phyloP scores from a whole-genome alignment of 208 protist species.

The Balamuthia mandrillaris region DNA sequence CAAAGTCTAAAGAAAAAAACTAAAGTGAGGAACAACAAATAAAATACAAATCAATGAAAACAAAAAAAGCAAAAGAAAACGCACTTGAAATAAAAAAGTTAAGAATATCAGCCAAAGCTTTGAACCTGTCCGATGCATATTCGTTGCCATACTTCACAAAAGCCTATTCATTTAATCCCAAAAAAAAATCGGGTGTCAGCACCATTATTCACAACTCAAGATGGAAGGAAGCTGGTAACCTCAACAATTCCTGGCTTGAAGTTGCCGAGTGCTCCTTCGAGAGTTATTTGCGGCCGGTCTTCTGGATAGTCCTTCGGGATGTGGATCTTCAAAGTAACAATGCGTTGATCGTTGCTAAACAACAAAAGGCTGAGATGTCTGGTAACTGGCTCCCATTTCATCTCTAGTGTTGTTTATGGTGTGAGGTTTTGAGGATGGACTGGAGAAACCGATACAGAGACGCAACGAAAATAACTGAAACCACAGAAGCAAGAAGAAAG shows the following conservation, averaged over 20 bases:
- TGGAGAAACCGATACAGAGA: too few relatives aligned
- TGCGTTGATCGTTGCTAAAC: neutral
- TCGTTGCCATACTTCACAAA: conserved; percentile 13
- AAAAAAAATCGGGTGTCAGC: too few relatives aligned
- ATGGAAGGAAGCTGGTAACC: neutral
- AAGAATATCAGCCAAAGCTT: neutral
- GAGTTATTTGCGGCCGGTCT: neutral
- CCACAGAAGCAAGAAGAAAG: neutral
- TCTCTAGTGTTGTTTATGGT: neutral
- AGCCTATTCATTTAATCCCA: neutral
- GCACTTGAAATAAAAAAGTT: conserved; percentile 19
- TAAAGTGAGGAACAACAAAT: neutral
- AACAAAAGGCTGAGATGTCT: neutral
- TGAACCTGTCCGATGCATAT: neutral
- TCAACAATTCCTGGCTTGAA: neutral
- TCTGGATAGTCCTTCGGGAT: conserved; percentile 12
- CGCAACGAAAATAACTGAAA: neutral
- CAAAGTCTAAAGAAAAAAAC: neutral
- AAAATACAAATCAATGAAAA: neutral
- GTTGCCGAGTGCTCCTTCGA: neutral
- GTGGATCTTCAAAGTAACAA: neutral
- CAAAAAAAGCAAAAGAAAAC: neutral
- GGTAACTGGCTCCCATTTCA: neutral
- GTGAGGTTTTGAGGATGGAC: too few relatives aligned
- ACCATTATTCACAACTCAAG: neutral